Base-by-base conservation (phyloP, 805 yeast genomes). In the Saccharomyces eubayanus region DNA sequence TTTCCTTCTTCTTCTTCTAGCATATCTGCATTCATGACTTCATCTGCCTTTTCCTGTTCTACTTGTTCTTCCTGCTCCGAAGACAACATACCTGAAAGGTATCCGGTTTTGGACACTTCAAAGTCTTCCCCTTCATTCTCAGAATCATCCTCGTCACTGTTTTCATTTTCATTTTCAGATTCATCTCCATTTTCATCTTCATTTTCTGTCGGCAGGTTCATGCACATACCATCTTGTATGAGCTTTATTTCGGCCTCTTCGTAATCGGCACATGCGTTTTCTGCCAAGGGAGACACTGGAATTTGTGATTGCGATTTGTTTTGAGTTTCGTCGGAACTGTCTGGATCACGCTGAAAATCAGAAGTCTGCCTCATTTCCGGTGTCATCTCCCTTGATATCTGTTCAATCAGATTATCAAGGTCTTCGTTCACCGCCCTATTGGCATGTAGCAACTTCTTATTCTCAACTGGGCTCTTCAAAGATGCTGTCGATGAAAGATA, bases 311-410 rank as follows among this genome's bases (percentile, higher is more conserved):
- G 14, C 43, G 30, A 12, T 40, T 43, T 31, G 28, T 16, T 49
- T 41, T 21, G 31, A 20, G 29, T 28, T 30, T 29, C 40, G 31
- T 46, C 29, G 5, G 30, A 29, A 21, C 52, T 36, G 28, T 46
- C 28, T 27, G 48, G 28, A 16, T 14, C 21, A 28, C n/a, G 29
- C 21, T 21, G 48, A 30, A 43, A 40, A 47, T 40, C 45, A 28
- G 51, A 51, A 6, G 10, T 16, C 11, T 30, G 51, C 16, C 47
- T 28, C 14, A 56, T 16, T 28, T 51, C 50, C 14, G 68, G 67
- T 2, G 68, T 63, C 67, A 68, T 66, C 47, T 68, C 71, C 49
- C 58, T 62, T 5, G 72, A 67, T 11, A 68, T 66, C 43, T 68
- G 66, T 3, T 54, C 58, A 69, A 68, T 67, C 30, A 68, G 46